Base-by-base conservation (phyloP, 306 rosid species). In the Rosa chinensis region DNA sequence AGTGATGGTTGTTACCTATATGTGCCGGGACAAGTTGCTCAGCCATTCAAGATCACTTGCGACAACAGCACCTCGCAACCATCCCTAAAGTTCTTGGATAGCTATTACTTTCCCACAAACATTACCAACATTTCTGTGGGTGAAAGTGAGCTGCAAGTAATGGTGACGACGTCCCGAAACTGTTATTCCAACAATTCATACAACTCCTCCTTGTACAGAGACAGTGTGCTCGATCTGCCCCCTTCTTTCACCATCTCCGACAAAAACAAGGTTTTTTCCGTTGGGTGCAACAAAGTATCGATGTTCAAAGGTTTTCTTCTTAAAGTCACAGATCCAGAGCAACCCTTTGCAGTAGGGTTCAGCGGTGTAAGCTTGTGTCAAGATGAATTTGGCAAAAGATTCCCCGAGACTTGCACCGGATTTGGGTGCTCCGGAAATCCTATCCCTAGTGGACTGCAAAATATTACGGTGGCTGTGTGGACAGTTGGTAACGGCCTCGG, bases 361-460 rank as follows among this genome's bases (percentile, higher is more conserved):
- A 16, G 58, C 58, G 58, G 58, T 17, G 8, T 52, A 17, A 52
- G 58, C 58, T 16, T 13, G 6, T 52, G 58, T 1, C n/a, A 4
- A 16, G n/a, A 52, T 52, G n/a, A 17, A 52, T 5, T 16, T 1
- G 58, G 58, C n/a, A 17, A 52, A 1, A 5, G 2, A 52, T 52
- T 52, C 5, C 11, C 14, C 4, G 39, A 25, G 0, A 12, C 47
- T 50, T 73, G 77, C 37, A 16, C 48, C 1, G 79, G 79, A 8
- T 40, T 75, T 40, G 79, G 79, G 5, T 75, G 79, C 8, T 62
- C 70, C 17, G 44, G 21, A 67, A 28, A 16, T 2, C 25, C 63
- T 10, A 16, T 75, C 16, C 79, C 71, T 3, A 2, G 64, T 3
- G 71, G 79, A 6, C 23, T 75, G 39, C 58, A 25, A 10, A 44